phyloP scores from a whole-genome alignment of 2,329 filamentous ascomycete species.

The Teratosphaeria destructans region DNA sequence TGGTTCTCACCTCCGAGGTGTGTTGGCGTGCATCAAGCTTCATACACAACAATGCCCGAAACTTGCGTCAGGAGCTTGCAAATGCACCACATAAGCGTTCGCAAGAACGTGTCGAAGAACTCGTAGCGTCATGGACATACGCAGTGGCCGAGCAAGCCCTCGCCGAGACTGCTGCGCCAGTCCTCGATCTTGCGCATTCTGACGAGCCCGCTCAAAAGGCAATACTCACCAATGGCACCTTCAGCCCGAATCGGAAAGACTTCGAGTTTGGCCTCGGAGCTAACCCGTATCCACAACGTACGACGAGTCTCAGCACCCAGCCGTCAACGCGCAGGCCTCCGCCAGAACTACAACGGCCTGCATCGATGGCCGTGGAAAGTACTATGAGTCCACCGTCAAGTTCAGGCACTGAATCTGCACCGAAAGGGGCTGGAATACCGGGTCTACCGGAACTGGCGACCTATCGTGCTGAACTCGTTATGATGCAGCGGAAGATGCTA shows the following conservation, averaged over 20 bases:
- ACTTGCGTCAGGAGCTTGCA: slow-evolving; percentile 68
- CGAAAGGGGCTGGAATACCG: slow-evolving; percentile 14
- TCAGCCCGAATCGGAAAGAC: slow-evolving; percentile 9
- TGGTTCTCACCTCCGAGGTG: slow-evolving; percentile 73
- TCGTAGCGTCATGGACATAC: slow-evolving; percentile 70
- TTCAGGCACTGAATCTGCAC: slow-evolving; percentile 5
- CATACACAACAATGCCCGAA: slow-evolving; percentile 66
- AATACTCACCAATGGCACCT: slow-evolving; percentile 8
- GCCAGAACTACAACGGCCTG: slow-evolving; percentile 6
- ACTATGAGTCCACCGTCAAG: slow-evolving; percentile 10
- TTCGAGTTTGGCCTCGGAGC: slow-evolving; percentile 21
- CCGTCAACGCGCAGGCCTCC: slow-evolving; percentile 2
- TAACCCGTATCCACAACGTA: slow-evolving; percentile 23
- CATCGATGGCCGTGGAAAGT: slow-evolving; percentile 1
- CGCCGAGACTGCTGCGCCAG: slow-evolving; percentile 49
- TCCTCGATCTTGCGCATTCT: slow-evolving; percentile 11
- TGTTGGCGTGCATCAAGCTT: slow-evolving; percentile 76
- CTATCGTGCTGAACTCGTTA: slow-evolving; percentile 68
- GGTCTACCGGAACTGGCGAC: slow-evolving; percentile 73
- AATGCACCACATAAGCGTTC: slow-evolving; percentile 20
- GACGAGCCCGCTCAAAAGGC: slow-evolving; percentile 2
- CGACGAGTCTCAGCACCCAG: slow-evolving; percentile 13
- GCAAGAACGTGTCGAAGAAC: slow-evolving; percentile 52
- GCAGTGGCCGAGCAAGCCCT: slow-evolving; percentile 66
- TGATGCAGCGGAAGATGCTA: slow-evolving; percentile 69